Percentiles rank a stretch among this genome's conserved stretches.
phyloP scores from a whole-genome alignment of 768 basidiomycete genomes.

The Termitomyces sp. region DNA sequence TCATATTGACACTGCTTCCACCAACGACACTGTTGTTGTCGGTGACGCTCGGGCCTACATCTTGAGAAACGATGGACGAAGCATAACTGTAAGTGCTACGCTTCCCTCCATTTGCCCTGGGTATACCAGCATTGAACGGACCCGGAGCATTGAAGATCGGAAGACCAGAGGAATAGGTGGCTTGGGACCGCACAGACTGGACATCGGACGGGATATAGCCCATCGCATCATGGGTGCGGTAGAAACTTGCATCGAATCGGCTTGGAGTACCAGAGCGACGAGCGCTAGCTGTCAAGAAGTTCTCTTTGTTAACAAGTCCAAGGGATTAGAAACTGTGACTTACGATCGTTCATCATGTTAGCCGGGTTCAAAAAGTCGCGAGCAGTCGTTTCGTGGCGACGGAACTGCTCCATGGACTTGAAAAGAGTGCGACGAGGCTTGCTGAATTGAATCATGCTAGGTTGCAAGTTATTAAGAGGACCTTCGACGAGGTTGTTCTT shows the following conservation, averaged over 20 bases:
- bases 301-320: conserved; percentile 4
- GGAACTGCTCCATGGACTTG: conserved; percentile 92
- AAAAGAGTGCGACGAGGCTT: conserved; percentile 87
- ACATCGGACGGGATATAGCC: conserved; percentile 94
- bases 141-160: conserved; percentile 76
- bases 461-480: conserved; percentile 91
- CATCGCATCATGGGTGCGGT: conserved; percentile 90
- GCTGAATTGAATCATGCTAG: conserved; percentile 99
- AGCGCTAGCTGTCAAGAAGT: conserved; percentile 31
- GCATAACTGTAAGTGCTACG: conserved; percentile 82
- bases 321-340: conserved; percentile 19
- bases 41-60: conserved; percentile 63
- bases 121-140: conserved; percentile 65
- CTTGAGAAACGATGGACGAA: conserved; percentile 91
- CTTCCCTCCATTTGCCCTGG: conserved; percentile 64
- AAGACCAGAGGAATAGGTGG: conserved; percentile 89
- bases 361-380: conserved; percentile 60
- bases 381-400: conserved; percentile 89
- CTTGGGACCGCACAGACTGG: conserved; percentile 95
- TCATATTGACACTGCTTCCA: conserved; percentile 55
- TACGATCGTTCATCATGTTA: conserved; percentile 47
- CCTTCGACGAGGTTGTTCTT: conserved; percentile 92
- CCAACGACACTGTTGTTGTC: conserved; percentile 64
- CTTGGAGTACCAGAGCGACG: conserved; percentile 87
- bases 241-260: conserved; percentile 94